phyloP scores from a whole-genome alignment of 108 stramenopile species.

The Cyclotella sp. region DNA sequence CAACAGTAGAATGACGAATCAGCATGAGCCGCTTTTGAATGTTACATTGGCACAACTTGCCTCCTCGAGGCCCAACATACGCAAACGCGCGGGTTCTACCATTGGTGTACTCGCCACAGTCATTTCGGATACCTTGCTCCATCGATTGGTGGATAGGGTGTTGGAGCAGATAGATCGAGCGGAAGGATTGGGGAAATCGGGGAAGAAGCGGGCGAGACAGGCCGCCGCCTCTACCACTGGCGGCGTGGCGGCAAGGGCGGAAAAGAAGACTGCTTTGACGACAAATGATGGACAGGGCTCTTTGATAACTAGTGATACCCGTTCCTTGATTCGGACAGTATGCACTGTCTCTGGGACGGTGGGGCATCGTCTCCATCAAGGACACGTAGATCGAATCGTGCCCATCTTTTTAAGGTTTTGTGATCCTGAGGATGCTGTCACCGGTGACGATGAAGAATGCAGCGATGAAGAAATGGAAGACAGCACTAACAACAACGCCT shows the following conservation, averaged over 20 bases:
- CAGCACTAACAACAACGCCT: constrained; percentile 49
- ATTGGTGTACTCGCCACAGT: constrained; percentile 90
- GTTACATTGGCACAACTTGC: constrained; percentile 76
- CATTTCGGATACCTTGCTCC: constrained; percentile 77
- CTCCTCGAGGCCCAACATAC: constrained; percentile 61
- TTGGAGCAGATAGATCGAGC: constrained; percentile 76
- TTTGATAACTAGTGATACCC: constrained; percentile 53
- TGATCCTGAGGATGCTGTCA: constrained; percentile 83
- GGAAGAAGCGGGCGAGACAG: constrained; percentile 49
- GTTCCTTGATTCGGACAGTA: constrained; percentile 90
- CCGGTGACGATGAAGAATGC: constrained; percentile 80
- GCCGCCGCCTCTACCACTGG: constrained; percentile 28
- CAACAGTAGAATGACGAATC: constrained; percentile 59
- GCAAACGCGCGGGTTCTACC: constrained; percentile 93
- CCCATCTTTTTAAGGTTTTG: constrained; percentile 93
- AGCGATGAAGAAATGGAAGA: constrained; percentile 59
- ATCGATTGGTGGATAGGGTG: constrained; percentile 80
- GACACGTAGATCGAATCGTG: constrained; percentile 92
- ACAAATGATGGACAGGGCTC: constrained; percentile 25
- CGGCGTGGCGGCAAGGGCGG: not conserved
- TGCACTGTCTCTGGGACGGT: constrained; percentile 85
- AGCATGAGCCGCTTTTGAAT: constrained; percentile 85
- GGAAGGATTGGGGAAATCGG: constrained; percentile 41
- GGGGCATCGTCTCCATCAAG: constrained; percentile 83
- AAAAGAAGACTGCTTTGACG: constrained; percentile 15